Base-by-base conservation (phyloP, 1,284 basidiomycete genomes). In the Porogramme epimiltina region DNA sequence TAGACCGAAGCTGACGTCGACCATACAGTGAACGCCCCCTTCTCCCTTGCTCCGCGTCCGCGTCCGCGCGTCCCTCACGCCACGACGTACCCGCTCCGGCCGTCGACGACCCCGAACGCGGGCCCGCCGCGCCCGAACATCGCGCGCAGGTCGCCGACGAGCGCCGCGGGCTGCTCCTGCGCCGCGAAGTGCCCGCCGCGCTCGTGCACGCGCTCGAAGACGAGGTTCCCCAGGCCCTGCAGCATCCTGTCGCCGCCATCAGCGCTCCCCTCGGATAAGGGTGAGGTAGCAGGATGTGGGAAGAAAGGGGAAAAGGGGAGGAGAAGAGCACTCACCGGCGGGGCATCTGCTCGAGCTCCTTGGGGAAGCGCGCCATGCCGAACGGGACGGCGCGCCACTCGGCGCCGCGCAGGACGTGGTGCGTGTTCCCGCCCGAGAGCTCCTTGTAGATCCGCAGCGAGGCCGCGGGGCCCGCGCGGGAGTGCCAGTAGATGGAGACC, bases 361-460 rank as follows among this genome's bases (percentile, higher is more conserved):
- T 62, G 4, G 70, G 70, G 45, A 73, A 73, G 46, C 51, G 60
- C 10, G 70, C 67, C 2, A 69, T 23, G 0, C 72, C 73, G 28
- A 68, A 44, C 3, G 71, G 70, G 20, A 73, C 45, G 4, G 55
- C 48, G 37, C 54, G 52, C 66, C 47, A 52, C 24, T 31, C 22
- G 3, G 45, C 31, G 18, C 42, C 50, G 11, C 23, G 28, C 15
- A 49, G n/a, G 15, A 28, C 31, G 5, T 4, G 3, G 1, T 18
- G 11, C 25, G 18, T 23, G 42, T 24, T 55, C 33, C 34, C 22
- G 24, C 41, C 28, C 1, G 33, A 44, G 11, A 59, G 42, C 58
- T 75, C 73, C 54, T 70, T 71, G 54, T 76, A 75, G 37, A 74
- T 73, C 20, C 73, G 56, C n/a, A 69, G n/a, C 2, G 70, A 69